These are phyloP conservation scores for Alternaria gaisen DNA, from an alignment of 2,329 filamentous ascomycete species.

Conservation along the genomic window DNA sequence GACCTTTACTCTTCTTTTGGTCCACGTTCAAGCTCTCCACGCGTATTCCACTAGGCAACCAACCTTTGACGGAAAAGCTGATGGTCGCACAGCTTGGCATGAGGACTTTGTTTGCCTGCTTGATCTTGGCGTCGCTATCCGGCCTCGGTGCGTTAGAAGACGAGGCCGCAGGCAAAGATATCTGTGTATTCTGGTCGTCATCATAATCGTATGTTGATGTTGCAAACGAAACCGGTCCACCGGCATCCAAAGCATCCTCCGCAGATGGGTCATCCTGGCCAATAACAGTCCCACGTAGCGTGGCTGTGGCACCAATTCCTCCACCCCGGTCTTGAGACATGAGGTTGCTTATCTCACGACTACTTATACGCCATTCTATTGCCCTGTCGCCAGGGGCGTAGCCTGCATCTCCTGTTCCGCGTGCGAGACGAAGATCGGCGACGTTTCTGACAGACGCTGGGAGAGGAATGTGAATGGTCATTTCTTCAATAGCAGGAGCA, in stretches of 20 bases:
- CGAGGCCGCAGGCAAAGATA: background rate
- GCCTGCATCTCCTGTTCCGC: constrained; percentile 81
- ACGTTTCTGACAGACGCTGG: constrained; percentile 82
- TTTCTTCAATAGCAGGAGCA: constrained; percentile 70
- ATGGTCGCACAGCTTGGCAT: constrained; percentile 59
- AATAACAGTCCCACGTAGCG: constrained; percentile 80
- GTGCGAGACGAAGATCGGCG: constrained; percentile 79
- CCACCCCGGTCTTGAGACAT: constrained; percentile 49
- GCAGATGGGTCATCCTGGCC: constrained; percentile 62
- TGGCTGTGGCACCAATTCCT: constrained; percentile 72
- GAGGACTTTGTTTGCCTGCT: constrained; percentile 64
- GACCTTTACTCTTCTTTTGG: constrained; percentile 80
- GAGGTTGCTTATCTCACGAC: constrained; percentile 72
- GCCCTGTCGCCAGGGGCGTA: constrained; percentile 77
- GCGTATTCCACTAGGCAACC: constrained; percentile 70
- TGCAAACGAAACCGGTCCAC: constrained; percentile 28
- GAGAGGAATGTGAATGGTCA: constrained; percentile 80
- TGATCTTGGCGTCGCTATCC: constrained; percentile 61
- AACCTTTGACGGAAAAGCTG: constrained; percentile 66
- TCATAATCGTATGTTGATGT: constrained; percentile 44
- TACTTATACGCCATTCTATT: constrained; percentile 84
- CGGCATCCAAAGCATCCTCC: constrained; percentile 46
- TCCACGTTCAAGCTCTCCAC: constrained; percentile 70
- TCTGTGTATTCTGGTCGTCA: constrained; percentile 37
- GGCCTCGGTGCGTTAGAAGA: constrained; percentile 29